These are phyloP conservation scores for Drechslera avenae DNA, from an alignment of 2,329 filamentous ascomycete species.

Conservation along the genomic window DNA sequence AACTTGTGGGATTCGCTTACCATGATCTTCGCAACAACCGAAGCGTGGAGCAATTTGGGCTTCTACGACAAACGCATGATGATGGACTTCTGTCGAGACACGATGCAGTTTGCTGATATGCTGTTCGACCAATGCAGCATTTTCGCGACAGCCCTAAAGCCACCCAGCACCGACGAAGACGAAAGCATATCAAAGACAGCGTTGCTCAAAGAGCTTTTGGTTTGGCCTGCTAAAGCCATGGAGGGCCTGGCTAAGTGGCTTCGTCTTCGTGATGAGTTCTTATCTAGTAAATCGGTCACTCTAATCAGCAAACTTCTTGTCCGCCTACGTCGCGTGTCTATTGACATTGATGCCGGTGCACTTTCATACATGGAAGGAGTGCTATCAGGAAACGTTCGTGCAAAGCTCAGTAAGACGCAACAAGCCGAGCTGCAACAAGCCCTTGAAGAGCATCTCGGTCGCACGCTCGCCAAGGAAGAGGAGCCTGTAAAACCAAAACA, in stretches of 20 bases:
- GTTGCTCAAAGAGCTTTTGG: slow-evolving; percentile 62
- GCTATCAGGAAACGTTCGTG: slow-evolving; percentile 68
- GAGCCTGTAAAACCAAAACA: slow-evolving; percentile 48
- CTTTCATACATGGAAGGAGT: slow-evolving; percentile 69
- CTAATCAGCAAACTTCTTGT: slow-evolving; percentile 83
- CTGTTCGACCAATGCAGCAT: slow-evolving; percentile 85
- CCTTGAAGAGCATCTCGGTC: slow-evolving; percentile 59
- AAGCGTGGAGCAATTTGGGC: slow-evolving; percentile 74
- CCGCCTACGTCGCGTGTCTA: slow-evolving; percentile 76
- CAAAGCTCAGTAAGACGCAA: slow-evolving; percentile 80
- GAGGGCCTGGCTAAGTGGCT: slow-evolving; percentile 83
- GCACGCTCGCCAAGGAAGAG: slow-evolving; percentile 41
- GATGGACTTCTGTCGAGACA: slow-evolving; percentile 91
- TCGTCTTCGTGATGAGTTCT: slow-evolving; percentile 82
- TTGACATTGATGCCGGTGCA: slow-evolving; percentile 69
- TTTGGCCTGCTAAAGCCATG: slow-evolving; percentile 67
- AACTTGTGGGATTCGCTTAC: slow-evolving; percentile 81
- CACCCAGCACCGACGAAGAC: slow-evolving; percentile 39
- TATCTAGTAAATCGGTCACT: slow-evolving; percentile 80
- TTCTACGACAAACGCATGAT: slow-evolving; percentile 74
- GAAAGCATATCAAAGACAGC: slow-evolving; percentile 46
- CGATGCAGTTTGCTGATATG: slow-evolving; percentile 89
- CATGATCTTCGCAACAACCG: slow-evolving; percentile 80
- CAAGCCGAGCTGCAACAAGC: slow-evolving; percentile 77
- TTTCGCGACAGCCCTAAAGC: slow-evolving; percentile 71